These are phyloP conservation scores for Lathyrus aphaca DNA, from an alignment of 306 rosid genomes.

Conservation along the genomic window DNA sequence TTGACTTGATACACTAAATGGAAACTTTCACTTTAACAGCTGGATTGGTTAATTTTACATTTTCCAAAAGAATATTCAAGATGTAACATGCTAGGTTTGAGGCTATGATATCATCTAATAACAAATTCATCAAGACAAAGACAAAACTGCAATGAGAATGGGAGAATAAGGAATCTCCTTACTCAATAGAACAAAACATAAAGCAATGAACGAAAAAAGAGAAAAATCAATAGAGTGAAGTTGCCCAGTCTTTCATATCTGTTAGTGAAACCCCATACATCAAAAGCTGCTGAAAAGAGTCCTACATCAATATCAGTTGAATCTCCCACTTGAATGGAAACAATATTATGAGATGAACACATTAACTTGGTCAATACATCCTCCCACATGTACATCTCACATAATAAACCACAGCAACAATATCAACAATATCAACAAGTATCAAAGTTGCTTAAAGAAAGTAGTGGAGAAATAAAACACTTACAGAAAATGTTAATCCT, in stretches of 20 bases:
- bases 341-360: constrained; percentile 13
- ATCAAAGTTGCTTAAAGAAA: constrained; percentile 23
- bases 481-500: background rate
- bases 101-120: background rate
- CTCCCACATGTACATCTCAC: background rate
- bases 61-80: background rate
- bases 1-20: background rate
- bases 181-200: constrained; percentile 12
- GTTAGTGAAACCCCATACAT: constrained; percentile 10
- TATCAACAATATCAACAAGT: constrained; percentile 4
- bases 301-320: constrained; percentile 19
- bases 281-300: constrained; percentile 5
- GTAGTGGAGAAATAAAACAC: constrained; percentile 13
- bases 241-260: constrained; percentile 10
- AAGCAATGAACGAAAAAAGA: constrained; percentile 14
- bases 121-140: constrained; percentile 27
- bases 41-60: constrained; percentile 11
- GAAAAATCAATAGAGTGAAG: constrained; percentile 6
- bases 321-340: constrained; percentile 21
- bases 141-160: background rate
- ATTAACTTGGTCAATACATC: constrained; percentile 15
- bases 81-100: background rate
- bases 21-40: background rate
- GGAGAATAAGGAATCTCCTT: constrained; percentile 19
- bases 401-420: background rate